Conservation (phyloP, 306 rosid species). For the Malus fusca region DNA sequence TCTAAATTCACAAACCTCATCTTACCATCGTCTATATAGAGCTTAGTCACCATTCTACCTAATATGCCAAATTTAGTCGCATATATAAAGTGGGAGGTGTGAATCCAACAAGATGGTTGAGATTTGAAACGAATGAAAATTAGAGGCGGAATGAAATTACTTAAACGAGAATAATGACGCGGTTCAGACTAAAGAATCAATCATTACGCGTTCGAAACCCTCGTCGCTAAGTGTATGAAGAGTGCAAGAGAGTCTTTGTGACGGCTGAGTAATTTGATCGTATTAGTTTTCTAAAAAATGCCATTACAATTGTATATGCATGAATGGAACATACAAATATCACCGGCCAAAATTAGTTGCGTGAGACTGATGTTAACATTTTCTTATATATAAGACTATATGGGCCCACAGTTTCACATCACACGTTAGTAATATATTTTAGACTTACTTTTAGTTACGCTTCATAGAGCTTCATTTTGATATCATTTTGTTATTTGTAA, state of each 20-base stretch:
- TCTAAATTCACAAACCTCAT: neutral
- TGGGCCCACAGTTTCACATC: neutral
- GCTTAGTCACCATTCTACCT: neutral
- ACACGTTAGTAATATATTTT: neutral
- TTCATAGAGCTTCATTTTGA: too few species aligned
- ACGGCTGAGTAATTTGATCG: neutral
- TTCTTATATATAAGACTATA: neutral
- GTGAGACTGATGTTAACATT: neutral
- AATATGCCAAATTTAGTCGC: neutral
- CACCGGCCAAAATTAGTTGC: too few species aligned
- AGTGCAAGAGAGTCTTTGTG: neutral
- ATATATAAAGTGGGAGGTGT: neutral
- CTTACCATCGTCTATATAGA: neutral
- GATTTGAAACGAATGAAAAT: neutral
- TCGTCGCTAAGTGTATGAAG: neutral
- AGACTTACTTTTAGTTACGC: too few species aligned
- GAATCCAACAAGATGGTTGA: neutral
- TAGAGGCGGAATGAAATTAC: neutral
- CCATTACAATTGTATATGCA: neutral
- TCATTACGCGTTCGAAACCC: neutral
- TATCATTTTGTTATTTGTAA: too few species aligned
- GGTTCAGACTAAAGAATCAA: neutral
- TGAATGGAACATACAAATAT: too few species aligned
- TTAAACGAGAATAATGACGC: neutral
- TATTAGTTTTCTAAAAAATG: too few species aligned